Base-by-base conservation (phyloP, 129 eudicot genomes). In the Pittosporum tobira region DNA sequence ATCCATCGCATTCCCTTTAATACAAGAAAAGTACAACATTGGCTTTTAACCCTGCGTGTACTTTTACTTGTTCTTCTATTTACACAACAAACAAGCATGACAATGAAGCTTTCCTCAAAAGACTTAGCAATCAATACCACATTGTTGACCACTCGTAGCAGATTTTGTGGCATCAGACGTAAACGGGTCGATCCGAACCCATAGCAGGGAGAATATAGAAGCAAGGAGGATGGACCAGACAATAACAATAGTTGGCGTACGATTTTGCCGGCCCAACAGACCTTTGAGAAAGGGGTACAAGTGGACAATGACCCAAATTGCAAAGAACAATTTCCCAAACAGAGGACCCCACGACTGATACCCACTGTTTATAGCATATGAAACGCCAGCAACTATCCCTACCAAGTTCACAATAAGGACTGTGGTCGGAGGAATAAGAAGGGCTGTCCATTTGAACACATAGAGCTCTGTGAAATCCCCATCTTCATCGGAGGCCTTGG, bases 271-370 rank as follows among this genome's bases (percentile, higher is more conserved):
- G 20, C 94, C 94, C 83, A 84, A 49, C 70, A 84, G 63, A 80
- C 94, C 94, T 52, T 85, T 85, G 59, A 85, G 82, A 70, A 85
- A 85, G 48, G 94, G 94, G 55, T 85, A 85, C 37, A 85, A 64
- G 56, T 85, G 94, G 57, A 81, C 88, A 9, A 85, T 78, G 31
- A 81, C 94, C 94, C 94, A 85, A 7, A 85, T 52, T 18, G 94
- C 75, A 29, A 85, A 85, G 63, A 85, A 85, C 72, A 85, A 34
- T 57, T 78, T 85, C 28, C 94, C 94, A 16, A 85, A 85, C 9
- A 85, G 68, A 0, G 94, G 94, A 0, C 94, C 94, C 94, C 94
- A 85, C 1, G 94, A 85, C 51, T 85, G 94, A 60, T 85, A 85
- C 24, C 94, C 94, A 48, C 85, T 78, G 75, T 85, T 85, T 18